Base-by-base conservation (phyloP, 2,329 filamentous ascomycete genomes). In the Aspergillus versicolor region DNA sequence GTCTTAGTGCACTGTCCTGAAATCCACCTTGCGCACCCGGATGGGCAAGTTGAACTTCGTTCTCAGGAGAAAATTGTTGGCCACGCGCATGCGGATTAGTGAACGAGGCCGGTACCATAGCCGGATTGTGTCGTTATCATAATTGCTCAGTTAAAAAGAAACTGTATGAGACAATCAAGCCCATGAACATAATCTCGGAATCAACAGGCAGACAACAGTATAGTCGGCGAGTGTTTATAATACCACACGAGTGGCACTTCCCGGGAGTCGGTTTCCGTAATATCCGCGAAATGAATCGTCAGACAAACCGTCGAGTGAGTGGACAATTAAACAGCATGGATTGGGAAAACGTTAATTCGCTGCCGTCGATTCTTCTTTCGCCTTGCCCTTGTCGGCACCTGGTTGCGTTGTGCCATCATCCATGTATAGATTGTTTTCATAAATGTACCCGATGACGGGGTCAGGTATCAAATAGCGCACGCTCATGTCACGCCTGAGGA, bases 401-500 rank as follows among this genome's bases (percentile, higher is more conserved):
- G 69, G 55, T 8, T 60, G 59, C 5, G 60, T 50, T 19, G 64
- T 59, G 34, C 67, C 63, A 44, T 82, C 75, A 49, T 88, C 85
- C 57, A 81, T 77, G 66, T 90, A 91, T 4, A 91, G 75, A 38
- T 81, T 79, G 61, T 90, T 81, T 61, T 88, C 79, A 56, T 88
- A 82, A 59, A 91, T 90, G 68, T 91, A 91, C 56, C 87, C 79
- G 54, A 91, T 89, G 47, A 93, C 90, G 3, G 85, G 84, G 42
- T 87, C 84, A 0, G 91, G 90, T 34, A 91, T 87, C 27, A 85
- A 70, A 68, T 92, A 93, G 61, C 89, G 85, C 48, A 95, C 89
- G 65, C 88, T 92, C 87, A 94, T 89, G 62, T 91, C 86, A 67
- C 89, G 83, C 68, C 89, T 85, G 34, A 92, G 73, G 70, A 95